phyloP scores from a whole-genome alignment of 306 rosid species.

The Hylodesmum podocarpum region DNA sequence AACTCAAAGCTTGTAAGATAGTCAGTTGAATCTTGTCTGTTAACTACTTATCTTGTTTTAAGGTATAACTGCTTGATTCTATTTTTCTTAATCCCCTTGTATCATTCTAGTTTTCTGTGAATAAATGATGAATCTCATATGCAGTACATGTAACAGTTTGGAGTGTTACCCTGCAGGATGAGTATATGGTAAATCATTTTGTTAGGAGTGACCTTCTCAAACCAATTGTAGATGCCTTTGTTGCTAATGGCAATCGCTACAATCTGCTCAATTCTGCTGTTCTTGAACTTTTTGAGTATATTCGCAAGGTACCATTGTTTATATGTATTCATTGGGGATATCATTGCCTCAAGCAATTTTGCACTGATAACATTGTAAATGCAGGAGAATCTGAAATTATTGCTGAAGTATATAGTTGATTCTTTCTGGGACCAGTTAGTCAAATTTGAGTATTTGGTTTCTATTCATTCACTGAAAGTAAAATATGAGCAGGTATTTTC shows the following conservation, averaged over 20 bases:
- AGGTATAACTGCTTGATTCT: background rate
- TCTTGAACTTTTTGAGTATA: constrained; percentile 88
- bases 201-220: constrained; percentile 77
- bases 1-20: constrained; percentile 19
- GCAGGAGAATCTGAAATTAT: constrained; percentile 79
- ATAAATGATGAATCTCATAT: constrained; percentile 9
- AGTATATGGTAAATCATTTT: constrained; percentile 73
- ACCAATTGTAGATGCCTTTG: constrained; percentile 84
- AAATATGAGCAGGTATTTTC: constrained; percentile 91
- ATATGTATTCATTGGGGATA: constrained; percentile 21
- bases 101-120: constrained; percentile 10
- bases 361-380: constrained; percentile 21
- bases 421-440: constrained; percentile 83
- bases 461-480: constrained; percentile 78
- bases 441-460: constrained; percentile 66
- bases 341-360: constrained; percentile 12
- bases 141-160: constrained; percentile 24
- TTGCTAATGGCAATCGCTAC: constrained; percentile 88
- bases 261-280: constrained; percentile 92
- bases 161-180: constrained; percentile 67
- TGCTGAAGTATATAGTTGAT: constrained; percentile 70
- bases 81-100: background rate
- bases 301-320: constrained; percentile 62
- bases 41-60: background rate
- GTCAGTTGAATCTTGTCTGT: background rate